phyloP scores from a whole-genome alignment of 257 asterid genomes.

The Thymus mandschuricus region DNA sequence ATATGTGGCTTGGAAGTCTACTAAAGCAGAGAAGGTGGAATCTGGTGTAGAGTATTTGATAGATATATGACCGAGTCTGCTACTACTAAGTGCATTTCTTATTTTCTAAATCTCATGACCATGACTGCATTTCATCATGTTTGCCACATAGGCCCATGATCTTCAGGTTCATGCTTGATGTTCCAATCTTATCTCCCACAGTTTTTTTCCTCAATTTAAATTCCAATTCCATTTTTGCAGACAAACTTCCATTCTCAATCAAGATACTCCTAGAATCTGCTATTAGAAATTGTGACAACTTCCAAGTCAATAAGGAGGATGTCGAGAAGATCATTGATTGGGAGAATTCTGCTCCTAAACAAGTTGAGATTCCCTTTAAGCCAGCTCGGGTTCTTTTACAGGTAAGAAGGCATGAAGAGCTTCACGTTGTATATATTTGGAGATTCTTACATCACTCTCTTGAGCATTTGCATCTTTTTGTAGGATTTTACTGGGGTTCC shows the following conservation, averaged over 20 bases:
- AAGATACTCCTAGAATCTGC: slow-evolving; percentile 78
- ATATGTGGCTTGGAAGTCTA: background rate
- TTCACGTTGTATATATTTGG: background rate
- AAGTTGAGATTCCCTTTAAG: slow-evolving; percentile 89
- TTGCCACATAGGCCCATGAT: background rate
- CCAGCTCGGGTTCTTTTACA: slow-evolving; percentile 92
- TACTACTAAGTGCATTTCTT: background rate
- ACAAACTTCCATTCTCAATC: slow-evolving; percentile 68
- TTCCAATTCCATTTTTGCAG: slow-evolving; percentile 38
- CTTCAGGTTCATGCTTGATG: slow-evolving; percentile 12
- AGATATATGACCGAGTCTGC: background rate
- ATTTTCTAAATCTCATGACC: background rate
- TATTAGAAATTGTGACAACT: slow-evolving; percentile 79
- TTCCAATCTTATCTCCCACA: background rate
- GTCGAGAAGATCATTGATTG: slow-evolving; percentile 86
- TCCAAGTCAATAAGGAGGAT: slow-evolving; percentile 82
- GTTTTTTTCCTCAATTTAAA: background rate
- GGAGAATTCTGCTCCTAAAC: slow-evolving; percentile 80
- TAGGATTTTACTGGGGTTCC: slow-evolving; percentile 98
- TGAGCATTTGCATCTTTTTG: background rate
- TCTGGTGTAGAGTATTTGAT: background rate
- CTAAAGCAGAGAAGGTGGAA: background rate
- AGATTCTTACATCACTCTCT: background rate
- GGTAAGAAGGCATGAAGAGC: slow-evolving; percentile 42
- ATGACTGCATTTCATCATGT: background rate